Conservation (phyloP, 805 yeast species). For the Candida ortonii region DNA sequence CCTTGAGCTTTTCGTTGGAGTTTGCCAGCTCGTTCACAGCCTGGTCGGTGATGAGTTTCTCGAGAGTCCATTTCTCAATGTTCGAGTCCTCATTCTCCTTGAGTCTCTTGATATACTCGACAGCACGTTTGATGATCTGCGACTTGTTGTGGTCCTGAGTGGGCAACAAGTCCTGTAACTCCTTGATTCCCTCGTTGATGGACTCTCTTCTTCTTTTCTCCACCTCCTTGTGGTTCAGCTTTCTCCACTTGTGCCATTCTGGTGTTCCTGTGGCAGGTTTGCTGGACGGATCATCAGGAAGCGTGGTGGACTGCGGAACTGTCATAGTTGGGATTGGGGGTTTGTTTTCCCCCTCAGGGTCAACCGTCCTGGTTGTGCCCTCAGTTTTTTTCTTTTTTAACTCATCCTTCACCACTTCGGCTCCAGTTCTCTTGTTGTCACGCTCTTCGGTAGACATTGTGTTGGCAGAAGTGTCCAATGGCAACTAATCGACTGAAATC, state of each 20-base stretch:
- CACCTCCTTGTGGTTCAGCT: slow-evolving; percentile 92
- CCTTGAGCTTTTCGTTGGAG: slow-evolving; percentile 82
- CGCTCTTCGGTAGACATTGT: slow-evolving; percentile 13
- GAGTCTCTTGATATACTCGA: slow-evolving; percentile 83
- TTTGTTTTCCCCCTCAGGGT: slow-evolving; percentile 1
- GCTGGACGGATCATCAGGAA: slow-evolving; percentile 15
- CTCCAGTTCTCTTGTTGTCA: too few relatives aligned
- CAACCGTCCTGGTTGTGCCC: too few relatives aligned
- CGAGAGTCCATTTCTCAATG: slow-evolving; percentile 93
- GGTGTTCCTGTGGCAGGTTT: slow-evolving; percentile 74
- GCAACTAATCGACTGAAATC: not conserved
- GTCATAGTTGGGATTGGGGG: slow-evolving; percentile 22
- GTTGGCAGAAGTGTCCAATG: too few relatives aligned
- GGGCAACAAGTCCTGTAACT: slow-evolving; percentile 74
- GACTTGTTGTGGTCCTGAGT: slow-evolving; percentile 87
- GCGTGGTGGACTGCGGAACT: slow-evolving; percentile 21
- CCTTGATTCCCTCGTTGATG: slow-evolving; percentile 83
- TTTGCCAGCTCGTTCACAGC: slow-evolving; percentile 81
- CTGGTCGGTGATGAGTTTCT: slow-evolving; percentile 88
- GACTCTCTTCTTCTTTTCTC: slow-evolving; percentile 89
- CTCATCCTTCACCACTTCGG: slow-evolving; percentile 1
- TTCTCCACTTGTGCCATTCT: slow-evolving; percentile 80
- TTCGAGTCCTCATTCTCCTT: slow-evolving; percentile 87
- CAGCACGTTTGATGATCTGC: slow-evolving; percentile 82
- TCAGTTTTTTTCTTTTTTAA: too few relatives aligned